Evolutionary conservation across 202 grass and related monocot genomes (phyloP).

Genomic region (Eragrostis tef): DNA sequence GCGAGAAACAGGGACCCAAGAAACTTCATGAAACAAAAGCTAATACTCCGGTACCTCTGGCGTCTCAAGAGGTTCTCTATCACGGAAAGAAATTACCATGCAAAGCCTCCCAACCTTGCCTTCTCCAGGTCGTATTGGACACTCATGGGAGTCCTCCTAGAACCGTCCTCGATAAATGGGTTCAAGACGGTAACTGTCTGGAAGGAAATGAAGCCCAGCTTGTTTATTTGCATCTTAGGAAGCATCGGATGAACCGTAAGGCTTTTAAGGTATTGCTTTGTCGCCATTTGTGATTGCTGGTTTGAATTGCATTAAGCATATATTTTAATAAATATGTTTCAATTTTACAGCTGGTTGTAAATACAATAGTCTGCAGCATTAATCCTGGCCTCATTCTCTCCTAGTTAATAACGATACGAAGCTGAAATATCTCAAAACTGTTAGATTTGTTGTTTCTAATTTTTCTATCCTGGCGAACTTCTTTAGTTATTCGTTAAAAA

Average conservation of each 20-base stretch:
- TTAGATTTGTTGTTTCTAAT: neutral
- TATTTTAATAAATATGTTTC: conserved; percentile 2
- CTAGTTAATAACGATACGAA: conserved; percentile 4
- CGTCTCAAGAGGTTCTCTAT: conserved; percentile 31
- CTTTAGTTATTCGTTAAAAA: neutral
- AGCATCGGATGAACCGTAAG: conserved; percentile 50
- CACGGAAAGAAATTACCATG: conserved; percentile 6
- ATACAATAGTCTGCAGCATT: conserved; percentile 16
- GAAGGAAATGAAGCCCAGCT: conserved; percentile 45
- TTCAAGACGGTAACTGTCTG: conserved; percentile 56
- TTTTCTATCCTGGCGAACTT: conserved; percentile 10
- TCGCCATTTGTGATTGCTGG: conserved; percentile 2
- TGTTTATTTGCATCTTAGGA: conserved; percentile 58
- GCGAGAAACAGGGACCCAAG: neutral
- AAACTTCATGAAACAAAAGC: conserved; percentile 21
- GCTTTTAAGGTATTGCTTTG: conserved; percentile 60
- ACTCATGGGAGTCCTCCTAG: conserved; percentile 31
- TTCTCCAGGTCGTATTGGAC: conserved; percentile 57
- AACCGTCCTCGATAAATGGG: conserved; percentile 55
- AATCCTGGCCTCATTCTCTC: conserved; percentile 19
- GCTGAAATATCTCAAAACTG: conserved; percentile 24
- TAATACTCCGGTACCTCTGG: neutral
- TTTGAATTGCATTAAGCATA: neutral
- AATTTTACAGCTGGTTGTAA: conserved; percentile 22
- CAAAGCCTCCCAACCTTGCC: conserved; percentile 11